phyloP scores from a whole-genome alignment of 225 moss, liverwort and hornwort species.

The Neckera pumila region DNA sequence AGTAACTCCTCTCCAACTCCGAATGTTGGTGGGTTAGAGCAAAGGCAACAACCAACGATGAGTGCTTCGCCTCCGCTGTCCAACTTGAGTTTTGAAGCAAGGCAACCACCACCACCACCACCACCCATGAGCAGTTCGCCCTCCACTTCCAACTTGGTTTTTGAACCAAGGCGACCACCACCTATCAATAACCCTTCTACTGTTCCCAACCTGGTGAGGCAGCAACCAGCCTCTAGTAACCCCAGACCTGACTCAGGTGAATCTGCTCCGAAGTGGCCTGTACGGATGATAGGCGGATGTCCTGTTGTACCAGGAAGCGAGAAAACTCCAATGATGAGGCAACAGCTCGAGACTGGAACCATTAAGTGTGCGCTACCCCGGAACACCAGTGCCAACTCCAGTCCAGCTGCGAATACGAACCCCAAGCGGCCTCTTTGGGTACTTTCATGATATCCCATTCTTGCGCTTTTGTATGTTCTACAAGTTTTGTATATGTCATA shows the following conservation, averaged over 20 bases:
- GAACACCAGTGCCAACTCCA: neutral
- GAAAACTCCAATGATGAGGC: constrained; percentile 15
- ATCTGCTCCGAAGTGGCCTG: constrained; percentile 15
- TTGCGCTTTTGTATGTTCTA: neutral
- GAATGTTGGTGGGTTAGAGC: neutral
- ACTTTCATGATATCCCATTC: neutral
- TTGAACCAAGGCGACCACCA: constrained; percentile 11
- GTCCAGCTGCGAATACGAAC: constrained; percentile 4
- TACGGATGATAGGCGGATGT: constrained; percentile 7
- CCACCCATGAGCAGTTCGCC: neutral
- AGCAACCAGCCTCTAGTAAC: constrained; percentile 6
- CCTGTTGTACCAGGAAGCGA: constrained; percentile 6
- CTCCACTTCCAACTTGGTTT: neutral
- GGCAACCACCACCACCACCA: neutral
- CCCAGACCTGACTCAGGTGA: constrained; percentile 13
- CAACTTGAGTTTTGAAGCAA: neutral
- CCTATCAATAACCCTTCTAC: neutral
- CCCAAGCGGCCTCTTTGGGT: constrained; percentile 38
- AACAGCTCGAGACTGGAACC: constrained; percentile 22
- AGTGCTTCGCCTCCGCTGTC: constrained; percentile 2
- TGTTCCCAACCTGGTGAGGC: neutral
- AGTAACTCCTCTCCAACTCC: neutral
- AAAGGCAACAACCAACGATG: constrained; percentile 2
- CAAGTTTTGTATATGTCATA: neutral
- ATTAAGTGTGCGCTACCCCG: constrained; percentile 28